Evolutionary conservation across 1,284 basidiomycete species (phyloP).

Genomic region (Violaceomyces palustris): DNA sequence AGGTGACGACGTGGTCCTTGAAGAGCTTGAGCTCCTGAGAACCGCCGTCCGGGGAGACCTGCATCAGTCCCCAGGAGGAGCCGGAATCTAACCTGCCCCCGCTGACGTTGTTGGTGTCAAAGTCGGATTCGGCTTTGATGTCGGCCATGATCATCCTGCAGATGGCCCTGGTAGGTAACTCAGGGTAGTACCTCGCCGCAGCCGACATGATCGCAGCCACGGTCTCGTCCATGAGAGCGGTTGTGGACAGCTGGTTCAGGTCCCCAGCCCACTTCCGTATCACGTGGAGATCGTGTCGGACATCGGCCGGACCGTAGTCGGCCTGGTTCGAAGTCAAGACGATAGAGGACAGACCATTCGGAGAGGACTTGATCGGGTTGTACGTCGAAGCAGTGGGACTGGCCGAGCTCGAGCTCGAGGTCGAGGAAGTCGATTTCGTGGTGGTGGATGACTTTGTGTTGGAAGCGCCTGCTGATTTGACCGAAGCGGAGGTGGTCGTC

Average conservation of each 20-base stretch:
- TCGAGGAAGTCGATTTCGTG: too few species aligned
- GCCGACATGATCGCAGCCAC: slow-evolving; percentile 44
- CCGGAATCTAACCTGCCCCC: slow-evolving; percentile 43
- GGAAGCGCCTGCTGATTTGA: too few species aligned
- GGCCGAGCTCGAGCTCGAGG: too few species aligned
- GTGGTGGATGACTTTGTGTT: too few species aligned
- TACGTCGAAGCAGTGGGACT: too few species aligned
- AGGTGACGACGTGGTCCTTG: slow-evolving; percentile 23
- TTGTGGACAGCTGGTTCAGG: slow-evolving; percentile 20
- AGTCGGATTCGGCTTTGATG: slow-evolving; percentile 49
- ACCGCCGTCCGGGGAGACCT: slow-evolving; percentile 37
- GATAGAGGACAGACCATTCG: too few species aligned
- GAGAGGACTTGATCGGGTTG: too few species aligned
- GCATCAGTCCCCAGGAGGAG: slow-evolving; percentile 40
- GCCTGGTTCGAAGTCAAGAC: slow-evolving; percentile 32
- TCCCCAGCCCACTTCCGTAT: slow-evolving; percentile 47
- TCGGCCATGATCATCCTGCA: slow-evolving; percentile 43
- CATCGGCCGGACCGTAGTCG: slow-evolving; percentile 32
- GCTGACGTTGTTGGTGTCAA: slow-evolving; percentile 16
- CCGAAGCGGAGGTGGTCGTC: too few species aligned
- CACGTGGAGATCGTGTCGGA: slow-evolving; percentile 36
- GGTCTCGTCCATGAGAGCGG: slow-evolving; percentile 37
- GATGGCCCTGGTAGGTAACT: slow-evolving; percentile 36
- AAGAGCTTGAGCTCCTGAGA: slow-evolving; percentile 35
- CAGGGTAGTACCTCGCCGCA: slow-evolving; percentile 46